Conservation (phyloP, 805 yeast genomes). For the Tetrapisispora pingtungensis region DNA sequence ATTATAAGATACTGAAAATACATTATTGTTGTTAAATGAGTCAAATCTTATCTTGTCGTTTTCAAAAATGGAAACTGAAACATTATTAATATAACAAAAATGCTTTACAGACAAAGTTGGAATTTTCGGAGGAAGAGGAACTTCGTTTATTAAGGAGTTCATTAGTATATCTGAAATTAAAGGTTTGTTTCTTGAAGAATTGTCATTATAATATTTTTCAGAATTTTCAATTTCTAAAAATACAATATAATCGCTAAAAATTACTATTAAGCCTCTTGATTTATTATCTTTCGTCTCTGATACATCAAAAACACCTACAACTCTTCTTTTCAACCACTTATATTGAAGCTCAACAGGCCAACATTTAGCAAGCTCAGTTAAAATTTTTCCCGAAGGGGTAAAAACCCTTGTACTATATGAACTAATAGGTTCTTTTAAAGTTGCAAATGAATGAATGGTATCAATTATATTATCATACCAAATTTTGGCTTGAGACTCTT, state of each 20-base stretch:
- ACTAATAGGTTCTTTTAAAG: conserved; percentile 32
- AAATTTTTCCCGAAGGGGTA: conserved; percentile 83
- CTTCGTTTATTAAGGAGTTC: conserved; percentile 84
- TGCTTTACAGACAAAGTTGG: conserved; percentile 61
- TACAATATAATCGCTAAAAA: conserved; percentile 73
- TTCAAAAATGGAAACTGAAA: conserved; percentile 38
- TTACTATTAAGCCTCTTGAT: conserved; percentile 46
- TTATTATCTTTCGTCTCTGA: conserved; percentile 27
- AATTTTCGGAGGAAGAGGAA: conserved; percentile 52
- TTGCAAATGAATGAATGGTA: conserved; percentile 77
- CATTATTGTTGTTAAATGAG: conserved; percentile 11
- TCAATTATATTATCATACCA: conserved; percentile 46
- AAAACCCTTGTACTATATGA: conserved; percentile 59
- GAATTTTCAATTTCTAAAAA: conserved; percentile 47
- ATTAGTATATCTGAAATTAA: conserved; percentile 69
- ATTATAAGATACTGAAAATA: conserved; percentile 19
- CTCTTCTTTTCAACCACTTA: conserved; percentile 82
- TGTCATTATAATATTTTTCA: conserved; percentile 17
- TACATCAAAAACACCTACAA: conserved; percentile 62
- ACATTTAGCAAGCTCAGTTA: conserved; percentile 70
- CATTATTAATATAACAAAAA: conserved; percentile 55
- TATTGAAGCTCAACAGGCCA: conserved; percentile 86
- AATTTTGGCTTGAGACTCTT: conserved; percentile 22
- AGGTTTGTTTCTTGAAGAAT: conserved; percentile 29
- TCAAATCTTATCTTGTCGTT: conserved; percentile 23